Percentiles rank a stretch among this genome's conserved stretches.
Evolutionary conservation across 306 rosid species (phyloP).

Genomic region (Vigna reflexopilosa): DNA sequence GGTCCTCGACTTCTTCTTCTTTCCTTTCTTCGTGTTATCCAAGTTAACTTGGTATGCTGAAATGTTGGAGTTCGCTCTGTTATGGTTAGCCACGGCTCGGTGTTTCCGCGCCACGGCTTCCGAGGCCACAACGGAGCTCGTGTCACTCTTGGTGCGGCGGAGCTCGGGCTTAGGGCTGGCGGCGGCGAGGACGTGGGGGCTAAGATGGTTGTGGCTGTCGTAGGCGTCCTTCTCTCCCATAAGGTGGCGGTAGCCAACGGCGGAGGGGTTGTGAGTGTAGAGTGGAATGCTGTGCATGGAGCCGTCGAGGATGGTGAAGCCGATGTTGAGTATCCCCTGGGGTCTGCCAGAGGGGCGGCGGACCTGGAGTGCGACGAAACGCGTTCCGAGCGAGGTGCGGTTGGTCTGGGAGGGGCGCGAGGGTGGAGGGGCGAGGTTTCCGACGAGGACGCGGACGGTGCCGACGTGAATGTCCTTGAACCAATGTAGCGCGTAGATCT

Average conservation of each 20-base stretch:
- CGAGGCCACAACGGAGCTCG: constrained; percentile 66
- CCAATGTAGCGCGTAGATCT: constrained; percentile 90
- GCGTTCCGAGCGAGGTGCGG: constrained; percentile 63
- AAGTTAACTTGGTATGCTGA: constrained; percentile 48
- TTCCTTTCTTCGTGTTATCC: neutral
- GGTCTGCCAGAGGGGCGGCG: constrained; percentile 83
- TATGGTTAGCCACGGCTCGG: constrained; percentile 9
- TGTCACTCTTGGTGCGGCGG: constrained; percentile 76
- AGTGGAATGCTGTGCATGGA: constrained; percentile 94
- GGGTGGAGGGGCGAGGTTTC: constrained; percentile 62
- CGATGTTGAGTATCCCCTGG: constrained; percentile 87
- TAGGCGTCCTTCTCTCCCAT: constrained; percentile 76
- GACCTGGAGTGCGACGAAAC: constrained; percentile 85
- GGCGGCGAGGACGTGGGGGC: constrained; percentile 37
- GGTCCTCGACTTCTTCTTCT: neutral
- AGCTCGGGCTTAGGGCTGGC: constrained; percentile 47
- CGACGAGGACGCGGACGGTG: constrained; percentile 77
- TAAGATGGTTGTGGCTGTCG: constrained; percentile 45
- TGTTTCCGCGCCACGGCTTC: constrained; percentile 30
- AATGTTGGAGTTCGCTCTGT: constrained; percentile 47
- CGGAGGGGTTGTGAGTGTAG: constrained; percentile 70
- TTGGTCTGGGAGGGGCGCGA: constrained; percentile 28
- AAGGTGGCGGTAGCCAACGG: constrained; percentile 74
- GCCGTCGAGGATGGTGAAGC: constrained; percentile 76
- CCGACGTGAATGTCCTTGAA: constrained; percentile 84